Evolutionary conservation across 805 yeast genomes (phyloP), one percentile per base, ranked within the genome.

Genomic region (Nakazawaea ishiwadae): DNA sequence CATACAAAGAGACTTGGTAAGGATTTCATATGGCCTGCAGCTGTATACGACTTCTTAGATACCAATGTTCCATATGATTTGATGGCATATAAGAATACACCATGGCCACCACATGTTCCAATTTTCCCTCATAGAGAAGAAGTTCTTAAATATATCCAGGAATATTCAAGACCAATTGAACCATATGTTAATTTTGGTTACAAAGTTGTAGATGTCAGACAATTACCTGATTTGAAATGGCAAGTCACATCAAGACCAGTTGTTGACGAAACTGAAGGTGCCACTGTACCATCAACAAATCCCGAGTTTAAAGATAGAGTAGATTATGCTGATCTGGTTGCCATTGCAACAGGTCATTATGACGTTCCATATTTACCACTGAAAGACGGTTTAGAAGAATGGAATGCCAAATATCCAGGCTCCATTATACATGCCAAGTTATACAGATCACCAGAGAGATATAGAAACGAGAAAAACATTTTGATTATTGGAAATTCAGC

Each of bases 401-500:
- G 75, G 71, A 56, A 59, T 35, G 48, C 49, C 9, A 50, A 56
- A 34, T 60, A 55, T 47, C 83, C 84, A 1, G 68, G 60, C 2
- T 62, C 72, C 1, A 58, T 83, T 1, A 48, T 63, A 2, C 91
- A 84, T 57, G 71, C 89, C 6, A 78, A 78, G 46, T 59, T 68
- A 28, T 84, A 68, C 52, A 69, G 79, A 42, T 57, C 57, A 15
- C 70, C 79, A 0, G 65, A 63, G 1, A 66, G 63, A 52, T 69
- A 54, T 46, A 50, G 53, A 5, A 59, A 64, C 18, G 58, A 65
- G 33, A 68, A 60, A 24, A 56, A 60, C n/a, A 77, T 81, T 12
- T 57, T 86, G 33, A 71, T 85, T 5, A 75, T 86, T n/a, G 95
- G 95, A 0, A 81, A 79, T 49, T 78, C 81, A 4, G 81, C 90